Evolutionary conservation across 2,329 filamentous ascomycete species (phyloP).

Genomic region (Grosmannia huntii): DNA sequence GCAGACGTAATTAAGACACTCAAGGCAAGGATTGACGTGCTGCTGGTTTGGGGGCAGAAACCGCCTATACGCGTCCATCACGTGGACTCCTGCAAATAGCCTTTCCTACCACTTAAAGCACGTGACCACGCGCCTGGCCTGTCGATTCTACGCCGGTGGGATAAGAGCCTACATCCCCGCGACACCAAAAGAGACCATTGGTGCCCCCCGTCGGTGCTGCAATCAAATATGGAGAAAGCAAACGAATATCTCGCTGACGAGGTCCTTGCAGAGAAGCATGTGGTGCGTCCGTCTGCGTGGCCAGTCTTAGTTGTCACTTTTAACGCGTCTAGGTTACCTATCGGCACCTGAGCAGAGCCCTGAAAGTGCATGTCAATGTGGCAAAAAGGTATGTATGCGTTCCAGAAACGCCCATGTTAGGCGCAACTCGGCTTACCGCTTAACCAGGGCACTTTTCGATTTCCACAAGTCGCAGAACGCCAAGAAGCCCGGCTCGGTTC

Average conservation of each 20-base stretch:
- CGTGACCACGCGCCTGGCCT: constrained; percentile 11
- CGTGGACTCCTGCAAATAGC: not conserved
- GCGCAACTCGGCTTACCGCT: constrained; percentile 1
- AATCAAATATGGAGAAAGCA: constrained; percentile 42
- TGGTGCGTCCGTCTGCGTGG: constrained; percentile 34
- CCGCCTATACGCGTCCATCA: constrained; percentile 1
- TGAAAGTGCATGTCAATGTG: constrained; percentile 72
- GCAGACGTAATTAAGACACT: not conserved
- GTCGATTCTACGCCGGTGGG: not conserved
- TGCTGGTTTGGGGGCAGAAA: not conserved
- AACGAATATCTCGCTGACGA: constrained; percentile 61
- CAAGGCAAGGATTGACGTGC: not conserved
- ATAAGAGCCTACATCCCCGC: not conserved
- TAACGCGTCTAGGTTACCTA: constrained; percentile 59
- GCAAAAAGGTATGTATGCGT: constrained; percentile 64
- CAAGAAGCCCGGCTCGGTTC: constrained; percentile 59
- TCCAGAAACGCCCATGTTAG: not conserved
- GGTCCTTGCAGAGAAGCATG: constrained; percentile 61
- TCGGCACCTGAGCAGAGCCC: constrained; percentile 65
- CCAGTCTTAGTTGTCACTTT: not conserved
- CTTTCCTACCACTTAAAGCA: constrained; percentile 2
- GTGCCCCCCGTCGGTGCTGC: not conserved
- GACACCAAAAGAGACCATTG: not conserved
- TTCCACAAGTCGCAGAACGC: constrained; percentile 70
- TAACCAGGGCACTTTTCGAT: constrained; percentile 60